Evolutionary conservation across 805 yeast genomes (phyloP).

Genomic region (Dipodascus geniculatus): DNA sequence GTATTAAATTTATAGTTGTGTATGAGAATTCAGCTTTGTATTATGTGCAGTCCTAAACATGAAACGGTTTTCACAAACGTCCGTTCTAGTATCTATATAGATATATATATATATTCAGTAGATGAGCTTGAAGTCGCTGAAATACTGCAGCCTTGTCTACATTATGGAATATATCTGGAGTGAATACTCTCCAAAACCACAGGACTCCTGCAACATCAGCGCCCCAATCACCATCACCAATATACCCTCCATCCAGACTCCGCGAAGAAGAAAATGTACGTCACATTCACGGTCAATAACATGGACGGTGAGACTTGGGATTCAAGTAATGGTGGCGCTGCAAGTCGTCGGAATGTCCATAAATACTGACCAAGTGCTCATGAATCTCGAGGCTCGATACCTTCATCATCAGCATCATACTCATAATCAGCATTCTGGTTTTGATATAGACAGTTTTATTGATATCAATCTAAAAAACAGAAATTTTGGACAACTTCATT

Average conservation of each 20-base stretch:
- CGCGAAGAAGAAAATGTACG: too few species aligned
- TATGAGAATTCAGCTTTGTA: background rate
- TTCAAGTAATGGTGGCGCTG: slow-evolving; percentile 27
- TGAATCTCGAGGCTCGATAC: background rate
- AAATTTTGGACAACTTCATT: background rate
- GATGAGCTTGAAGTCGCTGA: too few species aligned
- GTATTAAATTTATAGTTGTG: too few species aligned
- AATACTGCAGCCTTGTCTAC: too few species aligned
- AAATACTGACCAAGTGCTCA: background rate
- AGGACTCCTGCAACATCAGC: too few species aligned
- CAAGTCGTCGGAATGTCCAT: background rate
- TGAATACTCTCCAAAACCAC: too few species aligned
- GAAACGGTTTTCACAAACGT: background rate
- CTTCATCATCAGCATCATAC: background rate
- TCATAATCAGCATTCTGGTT: background rate
- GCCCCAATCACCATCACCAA: too few species aligned
- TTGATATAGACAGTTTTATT: background rate
- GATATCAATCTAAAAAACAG: background rate
- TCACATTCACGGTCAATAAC: slow-evolving; percentile 22
- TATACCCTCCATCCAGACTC: too few species aligned
- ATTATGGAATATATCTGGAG: too few species aligned
- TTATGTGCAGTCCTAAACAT: background rate
- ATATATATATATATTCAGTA: too few species aligned
- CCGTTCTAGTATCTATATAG: too few species aligned
- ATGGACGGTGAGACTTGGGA: slow-evolving; percentile 37